A percentile compares a stretch with the other conserved stretches of the same genome.
phyloP scores from a whole-genome alignment of 352 stramenopile species.

The Phytophthora meadii region DNA sequence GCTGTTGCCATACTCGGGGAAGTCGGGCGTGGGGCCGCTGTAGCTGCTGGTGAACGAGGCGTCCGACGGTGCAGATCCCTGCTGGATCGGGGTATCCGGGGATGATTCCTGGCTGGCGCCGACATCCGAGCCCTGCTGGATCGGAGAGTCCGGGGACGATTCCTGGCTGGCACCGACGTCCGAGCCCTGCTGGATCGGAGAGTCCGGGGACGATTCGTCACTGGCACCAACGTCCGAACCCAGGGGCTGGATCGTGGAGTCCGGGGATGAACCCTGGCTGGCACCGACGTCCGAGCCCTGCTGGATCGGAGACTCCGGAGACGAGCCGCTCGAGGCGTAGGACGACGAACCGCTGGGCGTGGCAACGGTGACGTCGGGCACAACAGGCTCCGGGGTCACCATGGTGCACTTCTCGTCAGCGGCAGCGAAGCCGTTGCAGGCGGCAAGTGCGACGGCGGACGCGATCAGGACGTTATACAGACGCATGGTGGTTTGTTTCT shows the following conservation, averaged over 20 bases:
- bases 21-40: slow-evolving; percentile 5
- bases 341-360: slow-evolving; percentile 1
- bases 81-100: too few relatives aligned
- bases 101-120: not conserved
- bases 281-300: slow-evolving; percentile 1
- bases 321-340: not conserved
- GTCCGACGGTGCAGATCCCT: not conserved
- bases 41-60: slow-evolving; percentile 6
- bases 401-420: slow-evolving; percentile 11
- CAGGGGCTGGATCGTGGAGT: not conserved
- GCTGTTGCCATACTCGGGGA: slow-evolving; percentile 8
- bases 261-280: not conserved
- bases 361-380: not conserved
- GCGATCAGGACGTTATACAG: slow-evolving; percentile 13
- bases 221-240: not conserved
- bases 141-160: not conserved
- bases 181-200: not conserved
- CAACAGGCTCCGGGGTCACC: slow-evolving; percentile 3
- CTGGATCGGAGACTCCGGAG: not conserved
- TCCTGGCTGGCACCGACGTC: not conserved
- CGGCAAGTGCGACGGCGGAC: slow-evolving; percentile 7
- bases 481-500: slow-evolving; percentile 10
- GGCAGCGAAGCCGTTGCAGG: slow-evolving; percentile 5
- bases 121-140: not conserved
- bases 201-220: too few relatives aligned